These are phyloP conservation scores for Tilletia horrida DNA, from an alignment of 1,284 basidiomycete genomes.

Conservation along the genomic window DNA sequence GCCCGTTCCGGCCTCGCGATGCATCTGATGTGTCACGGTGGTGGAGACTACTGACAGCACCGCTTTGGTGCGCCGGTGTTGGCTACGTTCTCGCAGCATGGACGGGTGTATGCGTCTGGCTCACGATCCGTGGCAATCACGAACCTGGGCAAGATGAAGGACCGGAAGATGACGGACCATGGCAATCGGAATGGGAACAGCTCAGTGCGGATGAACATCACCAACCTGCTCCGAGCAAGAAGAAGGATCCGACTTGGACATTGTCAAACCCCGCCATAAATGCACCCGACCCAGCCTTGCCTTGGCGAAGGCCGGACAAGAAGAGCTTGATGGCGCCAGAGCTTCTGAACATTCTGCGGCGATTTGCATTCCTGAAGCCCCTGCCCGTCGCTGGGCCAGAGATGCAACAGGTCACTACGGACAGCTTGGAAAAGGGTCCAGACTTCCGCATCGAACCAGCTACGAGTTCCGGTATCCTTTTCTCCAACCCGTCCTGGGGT, in stretches of 20 bases:
- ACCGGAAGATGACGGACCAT: background rate
- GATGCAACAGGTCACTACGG: background rate
- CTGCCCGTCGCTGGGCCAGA: background rate
- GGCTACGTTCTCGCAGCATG: conserved; percentile 41
- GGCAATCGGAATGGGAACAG: no score
- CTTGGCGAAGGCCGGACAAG: background rate
- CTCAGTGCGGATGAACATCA: no score
- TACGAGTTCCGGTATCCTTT: background rate
- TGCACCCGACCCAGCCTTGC: conserved; percentile 21
- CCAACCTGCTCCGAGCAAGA: no score
- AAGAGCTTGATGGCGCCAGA: conserved; percentile 38
- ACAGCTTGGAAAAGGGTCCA: background rate
- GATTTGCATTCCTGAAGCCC: conserved; percentile 1
- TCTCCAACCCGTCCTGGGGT: background rate
- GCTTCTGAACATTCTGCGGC: conserved; percentile 28
- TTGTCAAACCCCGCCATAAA: background rate
- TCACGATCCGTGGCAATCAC: conserved; percentile 39
- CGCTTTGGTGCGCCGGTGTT: conserved; percentile 40
- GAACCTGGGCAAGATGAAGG: conserved; percentile 38
- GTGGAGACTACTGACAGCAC: conserved; percentile 35
- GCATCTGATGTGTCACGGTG: conserved; percentile 26
- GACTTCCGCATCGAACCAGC: background rate
- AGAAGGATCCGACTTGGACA: no score
- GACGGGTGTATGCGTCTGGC: conserved; percentile 45
- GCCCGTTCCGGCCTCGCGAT: conserved; percentile 30